Evolutionary conservation across 805 yeast genomes (phyloP).

Genomic region (Kregervanrija fluxuum): DNA sequence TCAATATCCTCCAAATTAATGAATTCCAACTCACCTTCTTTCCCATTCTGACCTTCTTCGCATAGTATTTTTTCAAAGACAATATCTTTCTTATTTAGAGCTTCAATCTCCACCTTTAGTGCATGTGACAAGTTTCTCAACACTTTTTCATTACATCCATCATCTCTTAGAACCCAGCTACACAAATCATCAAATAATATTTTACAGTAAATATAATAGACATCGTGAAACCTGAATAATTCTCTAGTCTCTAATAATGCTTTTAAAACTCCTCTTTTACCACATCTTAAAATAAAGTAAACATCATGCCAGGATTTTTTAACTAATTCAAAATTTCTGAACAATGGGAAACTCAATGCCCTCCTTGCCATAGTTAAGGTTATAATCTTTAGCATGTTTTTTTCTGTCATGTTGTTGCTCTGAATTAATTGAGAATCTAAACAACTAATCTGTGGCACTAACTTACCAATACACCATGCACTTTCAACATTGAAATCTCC

Average conservation of each 20-base stretch:
- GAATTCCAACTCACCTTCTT: constrained; percentile 33
- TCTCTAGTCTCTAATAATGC: constrained; percentile 57
- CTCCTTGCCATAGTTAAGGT: constrained; percentile 62
- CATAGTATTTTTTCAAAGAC: constrained; percentile 46
- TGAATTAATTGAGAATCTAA: constrained; percentile 54
- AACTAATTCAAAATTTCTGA: constrained; percentile 59
- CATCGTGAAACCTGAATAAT: constrained; percentile 73
- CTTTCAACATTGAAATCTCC: constrained; percentile 75
- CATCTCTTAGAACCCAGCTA: constrained; percentile 60
- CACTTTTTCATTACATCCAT: constrained; percentile 47
- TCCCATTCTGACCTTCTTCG: constrained; percentile 32
- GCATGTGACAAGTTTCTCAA: constrained; percentile 64
- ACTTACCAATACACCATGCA: constrained; percentile 89
- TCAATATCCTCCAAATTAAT: constrained; percentile 52
- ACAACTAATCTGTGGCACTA: constrained; percentile 70
- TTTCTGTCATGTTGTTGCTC: constrained; percentile 26
- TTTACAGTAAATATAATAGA: constrained; percentile 77
- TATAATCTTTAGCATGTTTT: constrained; percentile 40
- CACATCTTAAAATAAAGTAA: constrained; percentile 54
- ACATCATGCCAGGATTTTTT: constrained; percentile 70
- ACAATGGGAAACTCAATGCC: constrained; percentile 72
- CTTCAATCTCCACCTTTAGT: constrained; percentile 36
- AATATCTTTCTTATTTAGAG: constrained; percentile 37
- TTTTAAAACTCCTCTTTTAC: constrained; percentile 59
- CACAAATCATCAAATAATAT: constrained; percentile 71